These are phyloP conservation scores for Candida sphagnicola DNA, from an alignment of 805 yeast species.

Conservation along the genomic window DNA sequence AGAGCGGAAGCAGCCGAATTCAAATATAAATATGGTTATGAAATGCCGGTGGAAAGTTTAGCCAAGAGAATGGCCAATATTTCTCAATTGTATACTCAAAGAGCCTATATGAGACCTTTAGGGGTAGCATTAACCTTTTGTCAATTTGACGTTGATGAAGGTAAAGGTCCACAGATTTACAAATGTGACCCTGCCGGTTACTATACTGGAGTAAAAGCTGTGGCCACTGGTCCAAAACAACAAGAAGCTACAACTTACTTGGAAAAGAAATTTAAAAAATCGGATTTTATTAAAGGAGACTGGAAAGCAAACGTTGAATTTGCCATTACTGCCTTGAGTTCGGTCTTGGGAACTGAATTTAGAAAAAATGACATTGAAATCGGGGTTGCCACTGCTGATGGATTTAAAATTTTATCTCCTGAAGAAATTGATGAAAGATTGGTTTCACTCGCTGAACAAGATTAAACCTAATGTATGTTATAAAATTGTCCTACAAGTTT, in stretches of 20 bases:
- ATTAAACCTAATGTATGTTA: no score
- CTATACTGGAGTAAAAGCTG: slow-evolving; percentile 84
- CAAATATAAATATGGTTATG: slow-evolving; percentile 91
- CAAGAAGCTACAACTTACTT: slow-evolving; percentile 88
- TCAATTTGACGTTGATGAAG: slow-evolving; percentile 64
- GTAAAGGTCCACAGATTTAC: slow-evolving; percentile 81
- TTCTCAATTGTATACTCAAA: slow-evolving; percentile 92
- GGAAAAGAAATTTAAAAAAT: slow-evolving; percentile 82
- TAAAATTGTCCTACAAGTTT: not conserved
- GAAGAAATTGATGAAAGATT: slow-evolving; percentile 95
- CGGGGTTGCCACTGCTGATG: slow-evolving; percentile 76
- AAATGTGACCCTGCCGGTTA: slow-evolving; percentile 98
- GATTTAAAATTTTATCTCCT: slow-evolving; percentile 67
- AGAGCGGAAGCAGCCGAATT: slow-evolving; percentile 95
- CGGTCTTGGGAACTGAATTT: slow-evolving; percentile 87
- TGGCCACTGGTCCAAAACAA: slow-evolving; percentile 95
- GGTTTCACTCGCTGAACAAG: slow-evolving; percentile 94
- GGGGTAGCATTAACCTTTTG: slow-evolving; percentile 91
- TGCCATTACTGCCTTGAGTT: slow-evolving; percentile 81
- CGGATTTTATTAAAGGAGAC: slow-evolving; percentile 66
- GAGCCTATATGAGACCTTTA: slow-evolving; percentile 97
- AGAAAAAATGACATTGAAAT: slow-evolving; percentile 90
- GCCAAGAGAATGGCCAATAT: slow-evolving; percentile 95
- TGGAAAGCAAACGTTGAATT: slow-evolving; percentile 89
- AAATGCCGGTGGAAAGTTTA: slow-evolving; percentile 90